phyloP scores from a whole-genome alignment of 306 rosid species.

The Citrullus colocynthis region DNA sequence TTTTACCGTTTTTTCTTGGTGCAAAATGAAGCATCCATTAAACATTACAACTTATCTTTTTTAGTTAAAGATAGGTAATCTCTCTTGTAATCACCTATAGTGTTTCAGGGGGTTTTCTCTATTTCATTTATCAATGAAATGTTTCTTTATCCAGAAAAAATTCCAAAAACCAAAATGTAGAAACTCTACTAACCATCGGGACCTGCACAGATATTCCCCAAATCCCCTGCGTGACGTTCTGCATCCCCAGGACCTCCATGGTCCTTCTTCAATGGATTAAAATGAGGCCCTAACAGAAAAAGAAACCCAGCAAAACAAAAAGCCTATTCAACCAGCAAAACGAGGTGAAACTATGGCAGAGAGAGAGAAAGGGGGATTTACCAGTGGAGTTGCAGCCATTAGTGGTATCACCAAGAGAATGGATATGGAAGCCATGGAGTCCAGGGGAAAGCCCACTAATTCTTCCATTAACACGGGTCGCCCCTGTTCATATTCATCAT shows the following conservation, averaged over 20 bases:
- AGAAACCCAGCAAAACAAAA: neutral
- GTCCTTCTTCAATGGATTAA: slow-evolving; percentile 11
- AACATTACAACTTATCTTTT: too few species aligned
- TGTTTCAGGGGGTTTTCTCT: too few species aligned
- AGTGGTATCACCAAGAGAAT: slow-evolving; percentile 14
- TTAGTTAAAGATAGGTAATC: too few species aligned
- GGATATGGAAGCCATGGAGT: slow-evolving; percentile 14
- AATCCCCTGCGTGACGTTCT: slow-evolving; percentile 16
- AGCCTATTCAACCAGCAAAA: neutral
- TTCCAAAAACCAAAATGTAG: neutral
- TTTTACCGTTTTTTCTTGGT: too few species aligned
- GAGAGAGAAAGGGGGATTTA: neutral
- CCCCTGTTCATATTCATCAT: slow-evolving; percentile 1
- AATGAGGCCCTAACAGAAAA: slow-evolving; percentile 6
- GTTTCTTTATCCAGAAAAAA: too few species aligned
- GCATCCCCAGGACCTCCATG: slow-evolving; percentile 11
- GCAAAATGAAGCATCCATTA: too few species aligned
- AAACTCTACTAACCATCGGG: slow-evolving; percentile 9
- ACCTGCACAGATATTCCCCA: slow-evolving; percentile 10
- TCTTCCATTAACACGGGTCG: slow-evolving; percentile 8
- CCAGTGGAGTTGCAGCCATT: slow-evolving; percentile 17
- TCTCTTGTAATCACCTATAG: too few species aligned
- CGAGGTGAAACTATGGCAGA: neutral
- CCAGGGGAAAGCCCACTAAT: slow-evolving; percentile 10
- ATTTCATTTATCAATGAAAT: too few species aligned